These are phyloP conservation scores for Penicillium goetzii DNA, from an alignment of 495 filamentous ascomycete species.

Conservation along the genomic window DNA sequence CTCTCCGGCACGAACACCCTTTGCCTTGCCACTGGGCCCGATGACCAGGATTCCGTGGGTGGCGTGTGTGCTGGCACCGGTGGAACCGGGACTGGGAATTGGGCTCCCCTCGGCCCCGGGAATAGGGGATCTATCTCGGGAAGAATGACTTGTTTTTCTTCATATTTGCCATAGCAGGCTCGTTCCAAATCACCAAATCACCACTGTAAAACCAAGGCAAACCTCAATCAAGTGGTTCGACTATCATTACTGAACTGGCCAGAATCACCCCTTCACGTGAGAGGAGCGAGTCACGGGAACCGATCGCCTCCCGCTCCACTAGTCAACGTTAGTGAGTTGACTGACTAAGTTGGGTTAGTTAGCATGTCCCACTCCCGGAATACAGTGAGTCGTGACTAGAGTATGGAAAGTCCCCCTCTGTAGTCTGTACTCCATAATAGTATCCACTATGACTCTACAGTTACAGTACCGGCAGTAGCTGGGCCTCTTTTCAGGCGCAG, in stretches of 20 bases:
- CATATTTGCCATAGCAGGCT: neutral
- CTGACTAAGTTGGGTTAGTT: neutral
- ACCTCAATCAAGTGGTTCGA: neutral
- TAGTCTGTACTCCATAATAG: no score
- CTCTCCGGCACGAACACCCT: slow-evolving; percentile 1
- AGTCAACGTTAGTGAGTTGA: neutral
- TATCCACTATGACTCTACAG: slow-evolving; percentile 9
- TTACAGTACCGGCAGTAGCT: neutral
- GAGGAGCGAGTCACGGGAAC: slow-evolving; percentile 6
- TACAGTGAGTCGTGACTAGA: neutral
- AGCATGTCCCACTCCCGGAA: neutral
- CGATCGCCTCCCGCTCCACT: slow-evolving; percentile 11
- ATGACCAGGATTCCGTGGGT: slow-evolving; percentile 7
- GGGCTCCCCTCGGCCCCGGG: neutral
- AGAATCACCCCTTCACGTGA: neutral
- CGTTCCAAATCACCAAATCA: neutral
- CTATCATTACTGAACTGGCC: neutral
- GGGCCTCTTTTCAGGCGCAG: slow-evolving; percentile 1
- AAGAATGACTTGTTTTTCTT: neutral
- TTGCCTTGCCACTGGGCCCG: slow-evolving; percentile 7
- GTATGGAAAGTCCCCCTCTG: neutral
- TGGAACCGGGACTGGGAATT: neutral
- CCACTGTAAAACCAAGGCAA: neutral
- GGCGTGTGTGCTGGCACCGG: slow-evolving; percentile 6
- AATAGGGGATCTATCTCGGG: slow-evolving; percentile 5